Percentiles rank a stretch among this genome's conserved stretches.
phyloP scores from a whole-genome alignment of 768 basidiomycete species.

The Rhodotorula kratochvilovae region DNA sequence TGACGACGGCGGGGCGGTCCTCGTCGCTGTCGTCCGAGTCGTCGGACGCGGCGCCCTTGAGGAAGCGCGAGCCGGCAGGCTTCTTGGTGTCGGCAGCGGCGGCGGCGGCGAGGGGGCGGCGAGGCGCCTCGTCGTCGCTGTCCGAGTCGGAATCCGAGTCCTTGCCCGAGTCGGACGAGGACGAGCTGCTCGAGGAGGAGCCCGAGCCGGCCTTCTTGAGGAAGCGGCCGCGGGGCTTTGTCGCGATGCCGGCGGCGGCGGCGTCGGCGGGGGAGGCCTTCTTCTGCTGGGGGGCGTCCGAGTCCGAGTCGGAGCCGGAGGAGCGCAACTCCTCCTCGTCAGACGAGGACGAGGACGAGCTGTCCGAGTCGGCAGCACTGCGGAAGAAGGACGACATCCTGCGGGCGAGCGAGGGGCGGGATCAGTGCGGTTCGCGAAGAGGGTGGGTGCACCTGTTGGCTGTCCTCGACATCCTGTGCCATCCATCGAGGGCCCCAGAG shows the following conservation, averaged over 20 bases:
- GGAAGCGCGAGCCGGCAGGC: constrained; percentile 46
- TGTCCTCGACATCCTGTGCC: too few species aligned
- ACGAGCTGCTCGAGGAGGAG: constrained; percentile 60
- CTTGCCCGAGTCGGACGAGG: constrained; percentile 62
- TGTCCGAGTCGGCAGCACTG: constrained; percentile 41
- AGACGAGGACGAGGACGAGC: constrained; percentile 50
- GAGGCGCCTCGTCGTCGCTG: constrained; percentile 55
- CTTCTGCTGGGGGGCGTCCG: constrained; percentile 18
- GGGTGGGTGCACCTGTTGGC: too few species aligned
- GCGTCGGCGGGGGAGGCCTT: constrained; percentile 16
- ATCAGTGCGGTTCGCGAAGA: too few species aligned
- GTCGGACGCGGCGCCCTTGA: constrained; percentile 54
- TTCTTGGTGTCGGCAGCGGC: constrained; percentile 44
- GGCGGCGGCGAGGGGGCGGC: background rate
- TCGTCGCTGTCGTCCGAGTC: constrained; percentile 55
- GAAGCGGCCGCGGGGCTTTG: constrained; percentile 32
- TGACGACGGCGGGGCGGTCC: constrained; percentile 65
- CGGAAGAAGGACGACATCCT: constrained; percentile 45
- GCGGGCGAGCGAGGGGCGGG: background rate
- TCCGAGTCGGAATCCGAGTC: constrained; percentile 63
- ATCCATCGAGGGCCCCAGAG: too few species aligned
- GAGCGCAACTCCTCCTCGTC: constrained; percentile 43
- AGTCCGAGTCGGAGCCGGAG: constrained; percentile 58
- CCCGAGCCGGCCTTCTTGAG: constrained; percentile 80
- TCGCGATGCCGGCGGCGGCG: constrained; percentile 8